Percentiles rank a stretch among this genome's conserved stretches.
These are phyloP conservation scores for Hypoxylon perforatum DNA, from an alignment of 495 filamentous ascomycete genomes.

Conservation along the genomic window DNA sequence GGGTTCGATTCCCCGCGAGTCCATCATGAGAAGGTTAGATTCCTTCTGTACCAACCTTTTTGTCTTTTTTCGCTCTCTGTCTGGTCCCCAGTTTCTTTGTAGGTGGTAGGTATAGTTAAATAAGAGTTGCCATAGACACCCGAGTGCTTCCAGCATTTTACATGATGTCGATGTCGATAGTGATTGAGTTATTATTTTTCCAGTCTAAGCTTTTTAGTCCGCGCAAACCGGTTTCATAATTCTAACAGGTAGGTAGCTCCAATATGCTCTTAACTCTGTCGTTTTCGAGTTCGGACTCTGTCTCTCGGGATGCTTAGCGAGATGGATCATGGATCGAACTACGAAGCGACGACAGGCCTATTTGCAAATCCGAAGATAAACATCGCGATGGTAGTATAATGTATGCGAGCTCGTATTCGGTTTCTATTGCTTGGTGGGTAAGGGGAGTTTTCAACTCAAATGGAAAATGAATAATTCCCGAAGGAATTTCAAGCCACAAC, in stretches of 20 bases:
- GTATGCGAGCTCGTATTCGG: conserved; percentile 38
- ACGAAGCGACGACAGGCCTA: not conserved
- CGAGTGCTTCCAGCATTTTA: no score
- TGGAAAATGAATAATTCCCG: conserved; percentile 1
- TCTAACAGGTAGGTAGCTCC: no score
- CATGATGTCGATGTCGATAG: no score
- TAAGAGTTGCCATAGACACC: no score
- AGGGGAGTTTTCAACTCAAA: conserved; percentile 3
- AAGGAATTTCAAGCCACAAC: conserved; percentile 16
- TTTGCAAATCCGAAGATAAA: not conserved
- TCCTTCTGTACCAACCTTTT: conserved; percentile 40
- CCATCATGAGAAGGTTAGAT: conserved; percentile 40
- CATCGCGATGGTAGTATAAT: not conserved
- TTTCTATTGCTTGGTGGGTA: not conserved
- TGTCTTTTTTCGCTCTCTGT: not conserved
- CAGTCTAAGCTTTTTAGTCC: no score
- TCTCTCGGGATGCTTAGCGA: not conserved
- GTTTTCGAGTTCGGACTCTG: not conserved
- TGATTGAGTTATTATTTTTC: no score
- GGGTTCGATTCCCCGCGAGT: conserved; percentile 66
- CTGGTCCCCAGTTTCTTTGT: conserved; percentile 1
- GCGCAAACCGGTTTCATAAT: no score
- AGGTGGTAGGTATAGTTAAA: not conserved
- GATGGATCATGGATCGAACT: not conserved
- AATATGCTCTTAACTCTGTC: not conserved